These are phyloP conservation scores for Ceratobasidium sp. DNA, from an alignment of 1,284 basidiomycete species.

Conservation along the genomic window DNA sequence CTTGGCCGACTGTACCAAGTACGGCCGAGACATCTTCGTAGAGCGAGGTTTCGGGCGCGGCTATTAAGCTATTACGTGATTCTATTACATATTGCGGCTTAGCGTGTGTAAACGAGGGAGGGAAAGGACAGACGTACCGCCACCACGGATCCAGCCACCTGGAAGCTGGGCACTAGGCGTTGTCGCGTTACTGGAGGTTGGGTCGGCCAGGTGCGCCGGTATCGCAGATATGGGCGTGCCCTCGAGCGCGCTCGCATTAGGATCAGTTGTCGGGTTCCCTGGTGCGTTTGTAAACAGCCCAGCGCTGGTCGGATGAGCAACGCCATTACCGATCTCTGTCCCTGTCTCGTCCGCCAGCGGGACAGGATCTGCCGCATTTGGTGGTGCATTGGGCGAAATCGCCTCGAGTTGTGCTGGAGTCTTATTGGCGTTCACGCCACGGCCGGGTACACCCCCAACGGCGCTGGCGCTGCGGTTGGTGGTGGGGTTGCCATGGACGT, in stretches of 20 bases:
- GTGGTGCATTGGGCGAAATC: background rate
- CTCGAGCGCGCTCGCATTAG: slow-evolving; percentile 24
- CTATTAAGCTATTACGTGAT: slow-evolving; percentile 18
- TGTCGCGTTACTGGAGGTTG: background rate
- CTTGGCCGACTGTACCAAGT: slow-evolving; percentile 22
- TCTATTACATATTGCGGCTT: background rate
- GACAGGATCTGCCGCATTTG: slow-evolving; percentile 10
- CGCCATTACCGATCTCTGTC: background rate
- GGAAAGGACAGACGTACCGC: background rate
- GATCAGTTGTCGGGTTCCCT: slow-evolving; percentile 22
- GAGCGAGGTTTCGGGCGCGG: slow-evolving; percentile 17
- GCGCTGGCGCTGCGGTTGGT: slow-evolving; percentile 21
- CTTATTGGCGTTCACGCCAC: slow-evolving; percentile 30
- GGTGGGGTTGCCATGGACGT: slow-evolving; percentile 32
- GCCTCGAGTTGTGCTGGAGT: background rate
- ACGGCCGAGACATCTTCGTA: slow-evolving; percentile 35
- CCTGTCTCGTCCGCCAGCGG: background rate
- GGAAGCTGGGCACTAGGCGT: slow-evolving; percentile 34
- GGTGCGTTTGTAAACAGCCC: slow-evolving; percentile 6
- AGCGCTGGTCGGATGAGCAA: background rate
- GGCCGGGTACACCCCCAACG: background rate
- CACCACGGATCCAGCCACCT: slow-evolving; percentile 33
- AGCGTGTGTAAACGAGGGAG: background rate
- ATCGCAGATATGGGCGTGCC: background rate
- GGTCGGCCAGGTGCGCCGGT: background rate